Evolutionary conservation across 2,329 filamentous ascomycete species (phyloP), one percentile per base, ranked within the genome.

Genomic region (Chaetomium globosum): DNA sequence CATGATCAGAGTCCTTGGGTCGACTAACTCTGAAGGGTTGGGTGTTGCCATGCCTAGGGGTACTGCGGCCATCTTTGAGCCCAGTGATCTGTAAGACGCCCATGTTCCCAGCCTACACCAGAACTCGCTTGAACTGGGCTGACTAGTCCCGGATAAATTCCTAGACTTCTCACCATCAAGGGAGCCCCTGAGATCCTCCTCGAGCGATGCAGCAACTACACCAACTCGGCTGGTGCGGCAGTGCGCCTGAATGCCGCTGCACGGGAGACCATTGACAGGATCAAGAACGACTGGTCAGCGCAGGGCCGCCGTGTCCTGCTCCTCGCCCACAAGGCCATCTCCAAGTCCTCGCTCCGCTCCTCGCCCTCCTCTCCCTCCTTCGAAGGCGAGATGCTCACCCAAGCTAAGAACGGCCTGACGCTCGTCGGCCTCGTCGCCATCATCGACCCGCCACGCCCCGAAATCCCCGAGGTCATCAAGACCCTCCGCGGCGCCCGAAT

Each of bases 371-470:
- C 31, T 33, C 31, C 31, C 52, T 53, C 60, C 28, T 62, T 62
- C 53, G 56, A 53, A 43, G 60, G 56, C 43, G 60, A 62, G 43
- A 43, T 62, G 1, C 52, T 53, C 43, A 5, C 36, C 39, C 21
- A 39, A 39, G 60, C 52, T n/a, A 62, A 56, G 28, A 36, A 53
- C 8, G 80, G 84, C 46, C 80, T 92, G 56, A 81, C 81, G 23
- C 87, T 91, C 74, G 82, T 85, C 43, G 89, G 60, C 39, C 56
- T 62, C 28, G 56, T 62, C 52, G 60, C 51, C 82, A 91, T 12
- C 89, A 89, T 68, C 88, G 91, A 69, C 88, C 89, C 4, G 86
- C 88, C 65, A 86, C 65, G 88, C 1, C 80, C 83, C 0, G 88
- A 89, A 73, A 88, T 87, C 3, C 84, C 81, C 7, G 82, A 79